Percentiles rank a stretch among this genome's conserved stretches.
Conservation (phyloP, 179 eudicot species). For the Silene noctiflora region DNA sequence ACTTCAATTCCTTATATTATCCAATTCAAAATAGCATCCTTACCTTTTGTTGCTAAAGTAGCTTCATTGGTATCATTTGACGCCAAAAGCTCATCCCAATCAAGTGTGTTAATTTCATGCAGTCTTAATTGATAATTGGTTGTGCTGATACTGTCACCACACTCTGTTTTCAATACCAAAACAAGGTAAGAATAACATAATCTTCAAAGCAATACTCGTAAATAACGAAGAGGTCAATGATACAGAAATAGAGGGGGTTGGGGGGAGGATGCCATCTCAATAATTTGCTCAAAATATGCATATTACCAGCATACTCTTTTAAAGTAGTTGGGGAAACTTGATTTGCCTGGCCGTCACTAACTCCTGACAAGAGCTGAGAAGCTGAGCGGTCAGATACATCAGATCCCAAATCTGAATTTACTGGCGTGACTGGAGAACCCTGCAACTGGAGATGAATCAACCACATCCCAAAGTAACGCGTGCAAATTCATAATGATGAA, state of each 20-base stretch:
- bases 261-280: neutral
- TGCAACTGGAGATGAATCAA: constrained; percentile 43
- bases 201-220: constrained; percentile 6
- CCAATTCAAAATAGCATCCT: constrained; percentile 12
- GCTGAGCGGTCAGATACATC: constrained; percentile 51
- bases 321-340: constrained; percentile 27
- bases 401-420: constrained; percentile 50
- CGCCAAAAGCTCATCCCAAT: constrained; percentile 90
- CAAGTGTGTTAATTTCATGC: constrained; percentile 88
- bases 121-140: constrained; percentile 62
- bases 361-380: constrained; percentile 48
- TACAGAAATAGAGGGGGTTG: neutral
- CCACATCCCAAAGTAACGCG: constrained; percentile 22
- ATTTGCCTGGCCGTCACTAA: constrained; percentile 47
- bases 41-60: constrained; percentile 46
- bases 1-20: neutral
- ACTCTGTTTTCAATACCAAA: constrained; percentile 34
- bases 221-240: neutral
- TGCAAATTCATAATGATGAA: constrained; percentile 17
- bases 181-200: constrained; percentile 17
- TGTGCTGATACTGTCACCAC: constrained; percentile 37
- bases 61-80: constrained; percentile 52
- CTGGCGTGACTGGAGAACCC: constrained; percentile 60
- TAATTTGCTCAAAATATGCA: constrained; percentile 4
- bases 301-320: constrained; percentile 42